Evolutionary conservation across 164 flowering plant species (phyloP).

Genomic region (Piper longum): DNA sequence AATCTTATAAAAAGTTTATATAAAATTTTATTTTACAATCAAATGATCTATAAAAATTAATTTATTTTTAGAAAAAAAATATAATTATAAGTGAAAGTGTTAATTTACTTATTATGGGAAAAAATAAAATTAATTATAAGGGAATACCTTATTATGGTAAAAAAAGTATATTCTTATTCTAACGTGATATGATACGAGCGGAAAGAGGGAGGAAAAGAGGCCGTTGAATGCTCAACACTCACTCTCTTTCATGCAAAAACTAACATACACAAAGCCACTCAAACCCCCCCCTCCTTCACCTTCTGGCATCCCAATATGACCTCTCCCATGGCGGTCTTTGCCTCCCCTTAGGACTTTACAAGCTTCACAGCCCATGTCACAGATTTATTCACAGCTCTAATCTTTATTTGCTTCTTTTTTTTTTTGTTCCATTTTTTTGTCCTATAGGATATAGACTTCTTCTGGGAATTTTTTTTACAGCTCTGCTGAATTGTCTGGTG

Average conservation of each 20-base stretch:
- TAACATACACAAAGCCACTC: conserved; percentile 26
- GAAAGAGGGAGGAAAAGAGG: background rate
- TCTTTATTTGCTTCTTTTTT: conserved; percentile 3
- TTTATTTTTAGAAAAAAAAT: no score
- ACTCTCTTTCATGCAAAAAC: conserved; percentile 12
- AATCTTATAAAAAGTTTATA: no score
- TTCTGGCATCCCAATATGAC: conserved; percentile 30
- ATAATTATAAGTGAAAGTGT: no score
- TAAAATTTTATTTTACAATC: no score
- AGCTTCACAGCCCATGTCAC: conserved; percentile 16
- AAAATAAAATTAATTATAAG: background rate
- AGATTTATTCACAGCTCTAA: conserved; percentile 15
- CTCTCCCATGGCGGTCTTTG: conserved; percentile 32
- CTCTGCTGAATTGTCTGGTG: conserved; percentile 23
- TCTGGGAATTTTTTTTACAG: conserved; percentile 22
- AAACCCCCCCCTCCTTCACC: conserved; percentile 20
- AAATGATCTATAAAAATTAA: no score
- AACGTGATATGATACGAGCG: background rate
- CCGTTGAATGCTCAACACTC: conserved; percentile 29
- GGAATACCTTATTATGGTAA: no score
- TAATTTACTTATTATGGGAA: no score
- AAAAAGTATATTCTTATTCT: background rate
- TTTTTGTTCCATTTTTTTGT: conserved; percentile 11
- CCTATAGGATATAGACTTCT: conserved; percentile 18
- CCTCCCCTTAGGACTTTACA: conserved; percentile 36